Base-by-base conservation (phyloP, 2,329 filamentous ascomycete genomes). In the Calcarisporium arbuscula region DNA sequence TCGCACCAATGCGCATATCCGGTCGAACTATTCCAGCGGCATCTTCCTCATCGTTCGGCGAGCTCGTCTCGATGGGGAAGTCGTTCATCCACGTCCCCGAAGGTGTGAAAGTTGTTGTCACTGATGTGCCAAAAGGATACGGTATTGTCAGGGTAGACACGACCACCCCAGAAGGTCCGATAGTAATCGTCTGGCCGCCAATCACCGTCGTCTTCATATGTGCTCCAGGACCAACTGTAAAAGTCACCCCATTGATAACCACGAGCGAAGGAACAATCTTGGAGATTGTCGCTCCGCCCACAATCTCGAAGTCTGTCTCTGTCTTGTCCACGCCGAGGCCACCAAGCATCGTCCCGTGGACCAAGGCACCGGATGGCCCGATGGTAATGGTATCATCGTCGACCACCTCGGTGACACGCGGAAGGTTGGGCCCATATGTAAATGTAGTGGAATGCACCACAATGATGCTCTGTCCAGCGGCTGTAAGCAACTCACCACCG, bases 221-320 rank as follows among this genome's bases (percentile, higher is more conserved):
- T 3, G 59, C 56, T 9, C 58, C 61, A 1, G 67, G 59, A 0
- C 71, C 72, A 31, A 78, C 53, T 2, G 65, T 70, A 44, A 73
- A 76, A 0, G 67, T 74, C 4, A 55, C 55, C 21, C 66, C 67
- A 22, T 61, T 56, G 31, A 81, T 57, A 19, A 78, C 61, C 2
- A 71, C 62, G 10, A 65, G 54, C 4, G 63, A 68, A 2, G 65
- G 52, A n/a, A 63, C 65, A 8, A 74, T 45, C 44, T 68, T 61
- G 12, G 68, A 71, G 34, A 75, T 57, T 4, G 71, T 73, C 12
- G 64, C 70, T 9, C 72, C 72, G 33, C 71, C 72, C 8, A 71
- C 61, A 36, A 74, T 62, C 28, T 65, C 66, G 46, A 61, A 65
- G 3, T 57, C 53, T 2, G 64, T 68, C 10, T 56, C 57, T 2